These are phyloP conservation scores for Austroboletus eburneus DNA, from an alignment of 768 basidiomycete species.

Conservation along the genomic window DNA sequence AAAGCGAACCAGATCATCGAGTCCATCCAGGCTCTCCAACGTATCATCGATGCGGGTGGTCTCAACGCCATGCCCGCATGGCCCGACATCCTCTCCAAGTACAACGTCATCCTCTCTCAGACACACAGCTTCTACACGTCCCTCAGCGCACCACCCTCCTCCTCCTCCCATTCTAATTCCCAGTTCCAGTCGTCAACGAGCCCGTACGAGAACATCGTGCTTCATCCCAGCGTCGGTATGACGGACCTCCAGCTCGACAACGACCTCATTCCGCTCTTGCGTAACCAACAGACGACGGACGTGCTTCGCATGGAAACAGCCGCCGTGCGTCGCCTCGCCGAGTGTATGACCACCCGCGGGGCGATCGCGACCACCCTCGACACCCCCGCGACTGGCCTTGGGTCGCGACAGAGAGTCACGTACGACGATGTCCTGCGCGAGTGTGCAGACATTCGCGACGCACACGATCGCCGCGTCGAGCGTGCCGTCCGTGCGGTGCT, in stretches of 20 bases:
- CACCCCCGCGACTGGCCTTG: conserved; percentile 25
- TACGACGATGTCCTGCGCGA: conserved; percentile 63
- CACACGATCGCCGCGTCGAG: conserved; percentile 73
- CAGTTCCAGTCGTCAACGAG: conserved; percentile 27
- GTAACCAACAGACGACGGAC: conserved; percentile 76
- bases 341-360: conserved; percentile 60
- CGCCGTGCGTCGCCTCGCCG: conserved; percentile 64
- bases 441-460: conserved; percentile 58
- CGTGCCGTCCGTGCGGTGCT: conserved; percentile 75
- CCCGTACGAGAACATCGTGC: conserved; percentile 59
- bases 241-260: conserved; percentile 67
- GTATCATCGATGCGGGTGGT: conserved; percentile 56
- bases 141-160: conserved; percentile 40
- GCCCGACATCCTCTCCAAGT: conserved; percentile 85
- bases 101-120: conserved; percentile 79
- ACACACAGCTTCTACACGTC: conserved; percentile 73
- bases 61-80: conserved; percentile 65
- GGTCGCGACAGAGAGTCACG: conserved; percentile 41
- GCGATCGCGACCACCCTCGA: conserved; percentile 37
- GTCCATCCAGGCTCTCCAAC: conserved; percentile 63
- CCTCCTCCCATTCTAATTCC: conserved; percentile 12
- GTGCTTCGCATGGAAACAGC: conserved; percentile 69
- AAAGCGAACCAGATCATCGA: conserved; percentile 79
- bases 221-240: conserved; percentile 59
- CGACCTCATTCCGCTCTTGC: conserved; percentile 70